These are phyloP conservation scores for Waltergamsia citrina DNA, from an alignment of 2,329 filamentous ascomycete genomes.

Conservation along the genomic window DNA sequence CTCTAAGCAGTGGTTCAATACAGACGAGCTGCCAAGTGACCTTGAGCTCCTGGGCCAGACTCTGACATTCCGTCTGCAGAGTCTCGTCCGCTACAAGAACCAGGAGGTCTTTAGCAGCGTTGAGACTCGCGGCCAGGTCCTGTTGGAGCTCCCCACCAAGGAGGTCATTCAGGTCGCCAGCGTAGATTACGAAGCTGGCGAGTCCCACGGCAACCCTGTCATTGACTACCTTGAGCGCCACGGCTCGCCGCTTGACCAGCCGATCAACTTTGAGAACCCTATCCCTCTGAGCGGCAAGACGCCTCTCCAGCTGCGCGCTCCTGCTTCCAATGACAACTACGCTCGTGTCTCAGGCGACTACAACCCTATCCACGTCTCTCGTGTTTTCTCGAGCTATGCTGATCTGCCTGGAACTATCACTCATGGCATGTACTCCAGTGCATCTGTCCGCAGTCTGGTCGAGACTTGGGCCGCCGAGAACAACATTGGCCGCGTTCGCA, in stretches of 20 bases:
- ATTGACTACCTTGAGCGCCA: conserved; percentile 91
- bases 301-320: conserved; percentile 78
- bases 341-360: conserved; percentile 96
- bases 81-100: conserved; percentile 89
- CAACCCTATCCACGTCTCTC: conserved; percentile 97
- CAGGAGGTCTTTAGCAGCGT: conserved; percentile 84
- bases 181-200: conserved; percentile 86
- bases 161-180: conserved; percentile 96
- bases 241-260: conserved; percentile 88
- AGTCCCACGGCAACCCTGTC: conserved; percentile 91
- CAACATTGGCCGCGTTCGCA: conserved; percentile 92
- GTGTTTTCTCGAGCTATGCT: conserved; percentile 92
- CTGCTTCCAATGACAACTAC: conserved; percentile 95
- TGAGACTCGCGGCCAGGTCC: conserved; percentile 83
- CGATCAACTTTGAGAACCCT: conserved; percentile 92
- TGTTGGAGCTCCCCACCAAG: conserved; percentile 91
- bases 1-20: conserved; percentile 95
- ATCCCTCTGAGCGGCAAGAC: conserved; percentile 93
- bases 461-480: conserved; percentile 99
- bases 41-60: conserved; percentile 88
- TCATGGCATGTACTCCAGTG: conserved; percentile 98
- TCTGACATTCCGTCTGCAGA: conserved; percentile 90
- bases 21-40: conserved; percentile 61
- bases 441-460: conserved; percentile 87
- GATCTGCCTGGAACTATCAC: conserved; percentile 95